A percentile compares a stretch with the other conserved stretches of the same genome.
Conservation (phyloP, 805 yeast genomes). For the Ogataea dorogensis region DNA sequence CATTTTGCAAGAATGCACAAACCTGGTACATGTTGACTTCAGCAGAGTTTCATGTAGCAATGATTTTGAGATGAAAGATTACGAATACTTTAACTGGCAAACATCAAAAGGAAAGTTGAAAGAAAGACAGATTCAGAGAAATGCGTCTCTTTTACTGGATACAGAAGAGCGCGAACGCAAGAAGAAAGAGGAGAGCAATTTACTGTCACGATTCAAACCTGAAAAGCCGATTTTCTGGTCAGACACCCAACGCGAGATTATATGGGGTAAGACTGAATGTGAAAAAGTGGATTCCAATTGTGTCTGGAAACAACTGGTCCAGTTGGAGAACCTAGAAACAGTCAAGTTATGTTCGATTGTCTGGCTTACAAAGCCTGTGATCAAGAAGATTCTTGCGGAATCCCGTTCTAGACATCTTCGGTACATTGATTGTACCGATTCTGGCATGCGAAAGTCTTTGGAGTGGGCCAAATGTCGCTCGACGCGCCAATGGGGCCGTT, state of each 20-base stretch:
- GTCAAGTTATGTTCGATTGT: constrained; percentile 33
- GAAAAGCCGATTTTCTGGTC: constrained; percentile 29
- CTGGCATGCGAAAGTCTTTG: constrained; percentile 49
- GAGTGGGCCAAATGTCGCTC: constrained; percentile 41
- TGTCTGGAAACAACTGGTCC: constrained; percentile 30
- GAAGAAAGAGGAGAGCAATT: constrained; percentile 23
- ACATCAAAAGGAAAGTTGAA: constrained; percentile 20
- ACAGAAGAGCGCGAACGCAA: constrained; percentile 18
- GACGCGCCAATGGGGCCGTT: constrained; percentile 27
- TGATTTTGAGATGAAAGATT: constrained; percentile 57
- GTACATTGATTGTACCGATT: constrained; percentile 42
- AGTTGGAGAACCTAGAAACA: constrained; percentile 20
- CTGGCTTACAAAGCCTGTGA: constrained; percentile 34
- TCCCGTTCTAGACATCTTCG: constrained; percentile 19
- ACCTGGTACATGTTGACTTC: constrained; percentile 54
- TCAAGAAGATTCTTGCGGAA: constrained; percentile 19
- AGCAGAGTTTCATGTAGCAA: constrained; percentile 59
- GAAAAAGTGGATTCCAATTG: constrained; percentile 48
- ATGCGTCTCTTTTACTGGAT: constrained; percentile 35
- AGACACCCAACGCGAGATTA: constrained; percentile 35
- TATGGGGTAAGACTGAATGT: constrained; percentile 29
- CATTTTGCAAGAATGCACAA: constrained; percentile 63
- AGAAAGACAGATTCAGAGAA: constrained; percentile 10
- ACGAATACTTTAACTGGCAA: constrained; percentile 37
- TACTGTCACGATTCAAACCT: constrained; percentile 13